These are phyloP conservation scores for Cladosporium sp. DNA, from an alignment of 2,329 filamentous ascomycete species.

Conservation along the genomic window DNA sequence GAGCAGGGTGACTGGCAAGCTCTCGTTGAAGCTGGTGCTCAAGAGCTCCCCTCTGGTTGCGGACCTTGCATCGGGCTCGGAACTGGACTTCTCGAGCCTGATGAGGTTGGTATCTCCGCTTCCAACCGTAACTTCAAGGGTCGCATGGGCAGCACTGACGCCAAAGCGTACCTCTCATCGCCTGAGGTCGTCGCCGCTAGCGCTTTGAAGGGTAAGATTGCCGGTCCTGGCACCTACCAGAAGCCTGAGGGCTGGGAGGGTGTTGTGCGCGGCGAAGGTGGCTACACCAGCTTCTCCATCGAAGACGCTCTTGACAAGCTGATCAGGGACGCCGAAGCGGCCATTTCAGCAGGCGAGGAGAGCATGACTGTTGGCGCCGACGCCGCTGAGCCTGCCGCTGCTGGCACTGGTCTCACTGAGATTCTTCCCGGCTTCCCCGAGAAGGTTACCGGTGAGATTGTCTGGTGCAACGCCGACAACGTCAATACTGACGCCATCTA, in stretches of 20 bases:
- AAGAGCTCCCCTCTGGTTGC: slow-evolving; percentile 71
- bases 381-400: slow-evolving; percentile 35
- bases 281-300: slow-evolving; percentile 63
- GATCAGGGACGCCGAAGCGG: slow-evolving; percentile 66
- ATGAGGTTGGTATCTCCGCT: slow-evolving; percentile 83
- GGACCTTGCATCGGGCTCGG: slow-evolving; percentile 86
- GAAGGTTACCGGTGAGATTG: slow-evolving; percentile 78
- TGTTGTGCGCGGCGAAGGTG: slow-evolving; percentile 71
- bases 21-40: slow-evolving; percentile 77
- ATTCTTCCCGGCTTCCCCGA: slow-evolving; percentile 86
- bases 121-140: slow-evolving; percentile 91
- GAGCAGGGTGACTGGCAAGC: slow-evolving; percentile 82
- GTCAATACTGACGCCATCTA: slow-evolving; percentile 94
- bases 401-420: slow-evolving; percentile 56
- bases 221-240: slow-evolving; percentile 77
- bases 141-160: slow-evolving; percentile 78
- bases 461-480: slow-evolving; percentile 84
- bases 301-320: slow-evolving; percentile 73
- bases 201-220: slow-evolving; percentile 71
- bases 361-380: slow-evolving; percentile 39
- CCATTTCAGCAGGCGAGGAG: slow-evolving; percentile 59
- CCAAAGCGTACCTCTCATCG: slow-evolving; percentile 82
- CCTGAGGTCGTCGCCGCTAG: slow-evolving; percentile 92
- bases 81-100: slow-evolving; percentile 74
- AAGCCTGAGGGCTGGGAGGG: slow-evolving; percentile 68